Conservation (phyloP, 345 rosid genomes). For the Rhodamnia rubescens region DNA sequence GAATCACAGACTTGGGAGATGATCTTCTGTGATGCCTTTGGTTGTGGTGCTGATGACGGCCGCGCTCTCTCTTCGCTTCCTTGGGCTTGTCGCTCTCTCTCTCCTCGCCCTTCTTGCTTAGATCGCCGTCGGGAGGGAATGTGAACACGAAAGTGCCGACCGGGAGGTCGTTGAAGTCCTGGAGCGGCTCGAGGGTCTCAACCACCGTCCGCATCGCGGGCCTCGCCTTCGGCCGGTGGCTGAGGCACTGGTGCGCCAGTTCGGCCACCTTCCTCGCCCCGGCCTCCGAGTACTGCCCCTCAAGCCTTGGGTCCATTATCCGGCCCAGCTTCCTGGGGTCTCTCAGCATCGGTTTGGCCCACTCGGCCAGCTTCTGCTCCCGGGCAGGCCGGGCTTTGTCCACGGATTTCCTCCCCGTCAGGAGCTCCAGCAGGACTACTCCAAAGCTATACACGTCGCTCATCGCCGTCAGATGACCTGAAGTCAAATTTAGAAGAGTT, state of each 20-base stretch:
- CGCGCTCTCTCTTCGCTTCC: conserved; percentile 5
- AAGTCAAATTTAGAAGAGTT: not conserved
- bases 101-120: conserved; percentile 2
- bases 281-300: conserved; percentile 75
- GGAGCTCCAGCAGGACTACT: conserved; percentile 50
- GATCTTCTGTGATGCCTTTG: conserved; percentile 16
- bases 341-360: conserved; percentile 64
- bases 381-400: conserved; percentile 47
- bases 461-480: conserved; percentile 64
- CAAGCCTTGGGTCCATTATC: conserved; percentile 83
- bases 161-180: conserved; percentile 42
- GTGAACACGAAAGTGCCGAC: conserved; percentile 55
- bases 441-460: conserved; percentile 74
- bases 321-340: conserved; percentile 53
- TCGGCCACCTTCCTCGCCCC: conserved; percentile 75
- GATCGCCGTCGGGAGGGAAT: conserved; percentile 23
- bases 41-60: conserved; percentile 11
- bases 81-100: conserved; percentile 18
- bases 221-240: conserved; percentile 68
- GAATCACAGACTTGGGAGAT: not conserved
- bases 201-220: conserved; percentile 61
- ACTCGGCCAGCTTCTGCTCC: conserved; percentile 53
- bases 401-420: conserved; percentile 49
- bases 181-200: conserved; percentile 46
- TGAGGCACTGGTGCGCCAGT: conserved; percentile 70